Evolutionary conservation across 495 filamentous ascomycete species (phyloP), one percentile per base, ranked within the genome.

Genomic region (Daldinia concentrica): DNA sequence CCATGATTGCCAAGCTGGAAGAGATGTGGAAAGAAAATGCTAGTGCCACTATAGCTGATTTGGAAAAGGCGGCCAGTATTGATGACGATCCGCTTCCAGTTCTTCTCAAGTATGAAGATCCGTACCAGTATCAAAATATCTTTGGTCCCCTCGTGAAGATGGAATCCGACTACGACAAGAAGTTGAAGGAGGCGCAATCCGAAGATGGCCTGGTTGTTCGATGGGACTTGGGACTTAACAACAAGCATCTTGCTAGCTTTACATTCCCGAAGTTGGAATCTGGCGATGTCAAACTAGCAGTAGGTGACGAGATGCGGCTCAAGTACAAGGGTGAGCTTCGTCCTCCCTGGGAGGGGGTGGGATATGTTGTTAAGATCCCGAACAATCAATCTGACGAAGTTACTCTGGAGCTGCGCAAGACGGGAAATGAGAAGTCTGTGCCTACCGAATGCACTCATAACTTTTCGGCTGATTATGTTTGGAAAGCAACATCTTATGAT

Each of bases 361-460:
- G 95, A 59, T 99, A 99, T 79, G 95, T 99, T 58, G 94, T 98
- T 81, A 99, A 99, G 82, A 98, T 99, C 68, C 95, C 95, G 6
- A 98, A 99, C 85, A 98, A 98, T 79, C 93, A 97, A 82, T 97
- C 94, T 15, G 96, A 99, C 73, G 96, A 99, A 77, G 95, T 99
- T 56, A 95, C 93, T 14, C 91, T 99, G 58, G 95, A 99, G 77
- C 83, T 99, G 72, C 91, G 95, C 32, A 84, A 85, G 73, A 82
- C 83, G 0, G 79, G 78, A 39, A 91, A 93, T 68, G 93, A 98
- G 80, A 98, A 98, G 77, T 93, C 92, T 29, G 93, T 98, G 6
- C 95, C 95, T 2, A 98, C 93, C 0, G 95, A 99, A 74, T 98
- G 96, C 82, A 98, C 96, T 1, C 94, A 97, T 79, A 96, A 97